phyloP scores from a whole-genome alignment of 306 rosid genomes.

The Prunus campanulata region DNA sequence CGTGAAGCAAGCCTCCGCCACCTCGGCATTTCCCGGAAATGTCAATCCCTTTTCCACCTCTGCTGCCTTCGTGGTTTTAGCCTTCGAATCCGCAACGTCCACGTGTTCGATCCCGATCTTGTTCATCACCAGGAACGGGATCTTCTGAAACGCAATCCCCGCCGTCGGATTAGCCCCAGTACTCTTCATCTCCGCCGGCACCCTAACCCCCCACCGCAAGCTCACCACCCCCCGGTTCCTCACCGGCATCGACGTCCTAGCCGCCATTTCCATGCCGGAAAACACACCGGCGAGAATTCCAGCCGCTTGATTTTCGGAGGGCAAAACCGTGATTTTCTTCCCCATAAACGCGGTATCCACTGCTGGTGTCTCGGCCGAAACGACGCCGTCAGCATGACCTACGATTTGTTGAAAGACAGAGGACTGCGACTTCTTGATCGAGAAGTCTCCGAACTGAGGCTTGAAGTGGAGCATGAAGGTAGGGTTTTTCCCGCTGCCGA shows the following conservation, averaged over 20 bases:
- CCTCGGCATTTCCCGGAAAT: constrained; percentile 33
- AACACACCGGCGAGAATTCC: constrained; percentile 40
- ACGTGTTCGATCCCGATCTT: constrained; percentile 86
- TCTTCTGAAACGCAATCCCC: constrained; percentile 48
- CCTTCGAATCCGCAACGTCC: constrained; percentile 42
- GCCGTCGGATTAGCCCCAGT: constrained; percentile 16
- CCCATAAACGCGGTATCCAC: constrained; percentile 26
- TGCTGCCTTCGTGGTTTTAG: background rate
- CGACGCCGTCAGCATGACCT: constrained; percentile 15
- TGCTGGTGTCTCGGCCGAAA: constrained; percentile 34
- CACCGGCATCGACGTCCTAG: constrained; percentile 66
- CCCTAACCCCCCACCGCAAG: constrained; percentile 82
- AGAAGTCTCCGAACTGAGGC: constrained; percentile 81
- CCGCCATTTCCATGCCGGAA: constrained; percentile 66
- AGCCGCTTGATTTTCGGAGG: constrained; percentile 17
- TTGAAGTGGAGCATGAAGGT: constrained; percentile 85
- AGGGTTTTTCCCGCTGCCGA: constrained; percentile 43
- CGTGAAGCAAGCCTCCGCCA: constrained; percentile 56
- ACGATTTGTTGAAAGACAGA: constrained; percentile 44
- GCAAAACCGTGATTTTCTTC: constrained; percentile 33
- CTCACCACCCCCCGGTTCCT: constrained; percentile 49
- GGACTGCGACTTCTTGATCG: constrained; percentile 74
- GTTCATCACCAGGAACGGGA: constrained; percentile 82
- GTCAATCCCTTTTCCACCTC: background rate
- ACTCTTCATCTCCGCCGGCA: constrained; percentile 55